phyloP scores from a whole-genome alignment of 352 stramenopile genomes.

The Pythium aristosporum region DNA sequence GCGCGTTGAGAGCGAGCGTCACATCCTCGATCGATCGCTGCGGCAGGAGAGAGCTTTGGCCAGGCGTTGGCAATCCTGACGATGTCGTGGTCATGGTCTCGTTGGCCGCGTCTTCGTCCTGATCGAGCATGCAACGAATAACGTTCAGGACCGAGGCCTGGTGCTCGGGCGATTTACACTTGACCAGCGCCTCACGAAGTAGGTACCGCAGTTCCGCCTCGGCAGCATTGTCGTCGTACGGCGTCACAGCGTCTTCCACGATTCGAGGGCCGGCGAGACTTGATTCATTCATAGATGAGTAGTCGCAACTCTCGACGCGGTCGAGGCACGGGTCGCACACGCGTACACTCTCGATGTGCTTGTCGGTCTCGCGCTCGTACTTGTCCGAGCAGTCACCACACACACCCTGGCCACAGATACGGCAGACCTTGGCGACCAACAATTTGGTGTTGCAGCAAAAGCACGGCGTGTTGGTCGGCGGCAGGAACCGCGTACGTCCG shows the following conservation, averaged over 20 bases:
- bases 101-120: conserved; percentile 23
- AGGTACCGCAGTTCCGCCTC: conserved; percentile 35
- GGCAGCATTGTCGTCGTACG: conserved; percentile 16
- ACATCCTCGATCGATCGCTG: conserved; percentile 3
- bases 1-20: conserved; percentile 1
- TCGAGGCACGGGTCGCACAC: conserved; percentile 56
- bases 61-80: neutral
- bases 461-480: conserved; percentile 29
- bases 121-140: conserved; percentile 43
- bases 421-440: conserved; percentile 45
- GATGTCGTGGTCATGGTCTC: neutral
- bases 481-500: conserved; percentile 33
- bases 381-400: conserved; percentile 44
- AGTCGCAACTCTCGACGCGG: conserved; percentile 56
- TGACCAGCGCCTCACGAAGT: conserved; percentile 36
- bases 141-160: conserved; percentile 45
- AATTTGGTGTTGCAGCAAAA: conserved; percentile 45
- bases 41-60: too few species aligned
- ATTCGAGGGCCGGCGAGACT: conserved; percentile 29
- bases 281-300: conserved; percentile 27
- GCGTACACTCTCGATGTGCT: conserved; percentile 30
- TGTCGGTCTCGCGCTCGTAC: conserved; percentile 25
- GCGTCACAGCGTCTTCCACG: conserved; percentile 19
- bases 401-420: conserved; percentile 59
- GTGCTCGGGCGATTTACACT: conserved; percentile 30